A percentile compares a stretch with the other conserved stretches of the same genome.
These are phyloP conservation scores for Thelephora aurantiotincta DNA, from an alignment of 768 basidiomycete species.

Conservation along the genomic window DNA sequence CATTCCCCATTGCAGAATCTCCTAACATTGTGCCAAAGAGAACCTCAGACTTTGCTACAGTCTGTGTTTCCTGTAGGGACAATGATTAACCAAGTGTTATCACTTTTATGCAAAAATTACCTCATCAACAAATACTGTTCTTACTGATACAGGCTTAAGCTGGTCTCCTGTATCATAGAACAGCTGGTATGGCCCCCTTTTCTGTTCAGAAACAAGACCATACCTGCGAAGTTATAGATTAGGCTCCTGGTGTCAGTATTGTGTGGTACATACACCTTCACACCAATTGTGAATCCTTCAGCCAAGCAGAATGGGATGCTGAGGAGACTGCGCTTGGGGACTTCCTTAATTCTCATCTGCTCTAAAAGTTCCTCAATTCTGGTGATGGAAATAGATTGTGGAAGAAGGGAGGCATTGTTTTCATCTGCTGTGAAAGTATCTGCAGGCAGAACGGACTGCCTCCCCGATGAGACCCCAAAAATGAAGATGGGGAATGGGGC, in stretches of 20 bases:
- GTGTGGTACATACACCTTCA: conserved; percentile 52
- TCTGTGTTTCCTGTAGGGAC: conserved; percentile 17
- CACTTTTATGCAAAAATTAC: conserved; percentile 21
- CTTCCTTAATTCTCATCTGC: conserved; percentile 73
- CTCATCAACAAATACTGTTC: conserved; percentile 68
- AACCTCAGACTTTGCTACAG: conserved; percentile 22
- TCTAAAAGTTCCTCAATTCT: conserved; percentile 63
- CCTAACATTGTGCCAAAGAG: conserved; percentile 29
- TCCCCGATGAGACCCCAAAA: not conserved
- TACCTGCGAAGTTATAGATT: conserved; percentile 36
- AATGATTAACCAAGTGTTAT: not conserved
- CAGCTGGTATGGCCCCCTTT: conserved; percentile 69
- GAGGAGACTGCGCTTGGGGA: conserved; percentile 73
- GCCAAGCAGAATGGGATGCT: conserved; percentile 72
- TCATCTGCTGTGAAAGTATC: conserved; percentile 38
- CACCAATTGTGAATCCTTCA: conserved; percentile 57
- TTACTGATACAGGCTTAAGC: conserved; percentile 61
- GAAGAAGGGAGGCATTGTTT: conserved; percentile 36
- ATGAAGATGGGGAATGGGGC: conserved; percentile 9
- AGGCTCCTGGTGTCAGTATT: too few relatives aligned
- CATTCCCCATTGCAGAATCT: conserved; percentile 22
- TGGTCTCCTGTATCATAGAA: conserved; percentile 67
- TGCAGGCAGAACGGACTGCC: conserved; percentile 45
- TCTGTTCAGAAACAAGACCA: conserved; percentile 78
- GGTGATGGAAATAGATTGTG: conserved; percentile 62